These are phyloP conservation scores for Microstroma glucosiphilum DNA, from an alignment of 1,284 basidiomycete species.

Conservation along the genomic window DNA sequence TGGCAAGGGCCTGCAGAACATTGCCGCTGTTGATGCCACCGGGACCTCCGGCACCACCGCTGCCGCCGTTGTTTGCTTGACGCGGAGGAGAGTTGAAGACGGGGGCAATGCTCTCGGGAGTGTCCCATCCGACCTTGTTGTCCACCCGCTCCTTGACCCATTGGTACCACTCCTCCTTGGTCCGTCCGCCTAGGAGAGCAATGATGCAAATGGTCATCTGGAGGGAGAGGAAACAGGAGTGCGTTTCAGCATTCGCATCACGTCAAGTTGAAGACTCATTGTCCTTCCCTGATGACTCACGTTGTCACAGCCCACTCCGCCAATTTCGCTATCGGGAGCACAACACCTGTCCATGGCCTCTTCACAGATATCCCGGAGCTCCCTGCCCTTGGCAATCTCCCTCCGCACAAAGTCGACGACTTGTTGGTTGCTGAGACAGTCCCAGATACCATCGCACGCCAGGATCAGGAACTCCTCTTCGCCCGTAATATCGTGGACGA, in stretches of 20 bases:
- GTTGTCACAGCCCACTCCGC: slow-evolving; percentile 97
- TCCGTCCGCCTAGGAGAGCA: slow-evolving; percentile 76
- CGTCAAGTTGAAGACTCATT: too few species aligned
- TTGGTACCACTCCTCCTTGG: slow-evolving; percentile 82
- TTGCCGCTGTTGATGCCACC: slow-evolving; percentile 31
- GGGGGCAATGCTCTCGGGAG: slow-evolving; percentile 56
- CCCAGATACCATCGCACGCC: slow-evolving; percentile 99
- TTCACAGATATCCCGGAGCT: slow-evolving; percentile 76
- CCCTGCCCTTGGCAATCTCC: slow-evolving; percentile 72
- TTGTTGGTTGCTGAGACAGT: slow-evolving; percentile 88
- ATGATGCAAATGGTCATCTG: slow-evolving; percentile 88
- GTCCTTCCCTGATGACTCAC: slow-evolving; percentile 13
- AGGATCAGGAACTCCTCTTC: slow-evolving; percentile 95
- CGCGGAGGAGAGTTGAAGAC: slow-evolving; percentile 55
- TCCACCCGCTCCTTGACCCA: slow-evolving; percentile 85
- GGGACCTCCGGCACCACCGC: slow-evolving; percentile 8
- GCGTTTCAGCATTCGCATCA: too few species aligned
- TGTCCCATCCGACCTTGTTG: slow-evolving; percentile 64
- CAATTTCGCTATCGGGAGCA: slow-evolving; percentile 84
- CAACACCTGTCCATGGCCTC: slow-evolving; percentile 87
- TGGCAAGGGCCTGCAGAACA: slow-evolving; percentile 43
- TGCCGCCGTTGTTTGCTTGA: slow-evolving; percentile 47
- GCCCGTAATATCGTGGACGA: slow-evolving; percentile 67
- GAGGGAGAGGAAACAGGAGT: neutral
- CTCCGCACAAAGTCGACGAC: slow-evolving; percentile 83